Conservation (phyloP, 2,329 filamentous ascomycete species). For the Cercospora sp. region DNA sequence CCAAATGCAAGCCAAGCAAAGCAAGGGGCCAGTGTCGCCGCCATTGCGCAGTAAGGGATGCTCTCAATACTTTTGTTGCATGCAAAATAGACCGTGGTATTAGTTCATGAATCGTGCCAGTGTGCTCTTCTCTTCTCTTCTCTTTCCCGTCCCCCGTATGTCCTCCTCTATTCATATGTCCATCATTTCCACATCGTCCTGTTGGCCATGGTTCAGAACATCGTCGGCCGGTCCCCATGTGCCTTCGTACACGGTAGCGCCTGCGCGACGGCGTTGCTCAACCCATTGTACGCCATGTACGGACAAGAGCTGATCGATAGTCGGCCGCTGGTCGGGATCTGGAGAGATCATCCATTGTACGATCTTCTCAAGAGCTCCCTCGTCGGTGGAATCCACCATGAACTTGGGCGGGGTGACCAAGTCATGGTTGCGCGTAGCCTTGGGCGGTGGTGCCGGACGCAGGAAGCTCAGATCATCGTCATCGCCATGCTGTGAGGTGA, state of each 20-base stretch:
- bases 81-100: neutral
- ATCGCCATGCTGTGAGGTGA: conserved; percentile 36
- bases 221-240: conserved; percentile 84
- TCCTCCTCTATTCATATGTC: conserved; percentile 45
- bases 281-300: conserved; percentile 80
- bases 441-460: conserved; percentile 32
- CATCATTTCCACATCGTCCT: conserved; percentile 60
- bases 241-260: conserved; percentile 94
- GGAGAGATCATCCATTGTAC: conserved; percentile 87
- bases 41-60: conserved; percentile 15
- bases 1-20: neutral
- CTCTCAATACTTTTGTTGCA: neutral
- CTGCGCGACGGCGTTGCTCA: conserved; percentile 71
- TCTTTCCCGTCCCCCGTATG: neutral
- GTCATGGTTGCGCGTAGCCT: conserved; percentile 48
- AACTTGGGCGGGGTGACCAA: conserved; percentile 74
- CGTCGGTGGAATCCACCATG: conserved; percentile 76
- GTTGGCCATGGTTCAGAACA: conserved; percentile 53
- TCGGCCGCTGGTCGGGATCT: conserved; percentile 70
- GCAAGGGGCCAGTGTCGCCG: neutral
- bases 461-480: conserved; percentile 45
- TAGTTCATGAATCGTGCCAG: neutral
- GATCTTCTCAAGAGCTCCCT: conserved; percentile 76
- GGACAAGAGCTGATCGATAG: conserved; percentile 70
- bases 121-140: neutral